Evolutionary conservation across 371 early-diverging fungal genomes (phyloP).

Genomic region (Mucor lusitanicus): DNA sequence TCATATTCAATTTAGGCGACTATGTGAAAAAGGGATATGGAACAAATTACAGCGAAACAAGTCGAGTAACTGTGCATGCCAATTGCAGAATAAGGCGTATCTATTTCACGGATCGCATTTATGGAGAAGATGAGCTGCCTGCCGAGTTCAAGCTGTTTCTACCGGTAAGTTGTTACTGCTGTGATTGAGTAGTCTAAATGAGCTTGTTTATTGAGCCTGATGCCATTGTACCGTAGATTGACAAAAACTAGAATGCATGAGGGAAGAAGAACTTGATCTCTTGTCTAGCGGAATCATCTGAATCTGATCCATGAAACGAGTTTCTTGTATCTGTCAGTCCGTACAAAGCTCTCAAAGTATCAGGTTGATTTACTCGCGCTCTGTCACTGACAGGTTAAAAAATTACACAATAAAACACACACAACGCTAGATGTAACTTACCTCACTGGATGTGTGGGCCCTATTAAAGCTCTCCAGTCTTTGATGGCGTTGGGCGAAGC

Average conservation of each 20-base stretch:
- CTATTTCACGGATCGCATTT: slow-evolving; percentile 89
- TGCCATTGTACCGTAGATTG: slow-evolving; percentile 5
- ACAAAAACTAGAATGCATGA: slow-evolving; percentile 29
- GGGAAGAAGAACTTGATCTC: slow-evolving; percentile 67
- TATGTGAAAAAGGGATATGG: slow-evolving; percentile 88
- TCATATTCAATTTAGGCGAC: slow-evolving; percentile 86
- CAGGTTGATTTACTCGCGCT: slow-evolving; percentile 62
- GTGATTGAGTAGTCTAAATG: background rate
- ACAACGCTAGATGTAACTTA: background rate
- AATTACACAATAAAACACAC: background rate
- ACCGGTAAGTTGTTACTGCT: slow-evolving; percentile 55
- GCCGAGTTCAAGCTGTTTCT: slow-evolving; percentile 90
- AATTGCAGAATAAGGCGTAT: slow-evolving; percentile 87
- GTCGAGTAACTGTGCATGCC: slow-evolving; percentile 89
- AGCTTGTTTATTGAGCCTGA: background rate
- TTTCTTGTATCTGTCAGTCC: slow-evolving; percentile 84
- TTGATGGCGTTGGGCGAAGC: slow-evolving; percentile 64
- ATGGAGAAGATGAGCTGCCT: slow-evolving; percentile 92
- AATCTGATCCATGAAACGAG: slow-evolving; percentile 54
- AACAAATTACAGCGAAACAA: slow-evolving; percentile 86
- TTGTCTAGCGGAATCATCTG: slow-evolving; percentile 56
- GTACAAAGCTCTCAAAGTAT: slow-evolving; percentile 69
- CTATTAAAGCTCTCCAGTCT: slow-evolving; percentile 66
- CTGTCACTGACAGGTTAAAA: slow-evolving; percentile 28
- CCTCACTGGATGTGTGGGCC: slow-evolving; percentile 64